Evolutionary conservation across 2,329 filamentous ascomycete genomes (phyloP).

Genomic region (Penicillium hordei): DNA sequence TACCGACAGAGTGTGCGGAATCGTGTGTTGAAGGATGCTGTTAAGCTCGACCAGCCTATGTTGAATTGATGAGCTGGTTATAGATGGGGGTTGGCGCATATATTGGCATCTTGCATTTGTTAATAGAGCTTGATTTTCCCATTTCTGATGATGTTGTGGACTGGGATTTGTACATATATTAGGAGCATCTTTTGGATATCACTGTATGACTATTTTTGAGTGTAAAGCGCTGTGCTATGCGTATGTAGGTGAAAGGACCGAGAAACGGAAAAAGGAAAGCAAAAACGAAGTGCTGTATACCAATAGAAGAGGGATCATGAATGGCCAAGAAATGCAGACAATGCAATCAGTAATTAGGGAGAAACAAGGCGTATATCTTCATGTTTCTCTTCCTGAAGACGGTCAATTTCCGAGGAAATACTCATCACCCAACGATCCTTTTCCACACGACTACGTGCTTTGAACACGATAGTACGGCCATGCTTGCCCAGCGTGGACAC

Average conservation of each 20-base stretch:
- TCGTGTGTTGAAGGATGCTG: conserved; percentile 39
- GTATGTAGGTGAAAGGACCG: neutral
- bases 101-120: conserved; percentile 2
- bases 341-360: conserved; percentile 8
- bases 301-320: neutral
- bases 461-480: conserved; percentile 65
- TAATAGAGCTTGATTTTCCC: conserved; percentile 4
- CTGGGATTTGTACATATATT: conserved; percentile 14
- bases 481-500: conserved; percentile 62
- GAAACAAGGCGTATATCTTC: conserved; percentile 53
- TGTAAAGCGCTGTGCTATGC: neutral
- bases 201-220: conserved; percentile 21
- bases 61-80: conserved; percentile 17
- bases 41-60: conserved; percentile 35
- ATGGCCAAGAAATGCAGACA: conserved; percentile 7
- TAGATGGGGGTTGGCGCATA: neutral
- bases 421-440: conserved; percentile 68
- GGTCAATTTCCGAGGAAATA: conserved; percentile 66
- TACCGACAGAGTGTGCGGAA: conserved; percentile 38
- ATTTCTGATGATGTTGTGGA: neutral
- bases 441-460: conserved; percentile 63
- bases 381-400: conserved; percentile 48
- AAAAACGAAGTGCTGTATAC: neutral
- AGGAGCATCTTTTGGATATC: conserved; percentile 5
- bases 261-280: neutral